These are phyloP conservation scores for Tetraselmis striata DNA, from an alignment of 139 green algal species.

Conservation along the genomic window DNA sequence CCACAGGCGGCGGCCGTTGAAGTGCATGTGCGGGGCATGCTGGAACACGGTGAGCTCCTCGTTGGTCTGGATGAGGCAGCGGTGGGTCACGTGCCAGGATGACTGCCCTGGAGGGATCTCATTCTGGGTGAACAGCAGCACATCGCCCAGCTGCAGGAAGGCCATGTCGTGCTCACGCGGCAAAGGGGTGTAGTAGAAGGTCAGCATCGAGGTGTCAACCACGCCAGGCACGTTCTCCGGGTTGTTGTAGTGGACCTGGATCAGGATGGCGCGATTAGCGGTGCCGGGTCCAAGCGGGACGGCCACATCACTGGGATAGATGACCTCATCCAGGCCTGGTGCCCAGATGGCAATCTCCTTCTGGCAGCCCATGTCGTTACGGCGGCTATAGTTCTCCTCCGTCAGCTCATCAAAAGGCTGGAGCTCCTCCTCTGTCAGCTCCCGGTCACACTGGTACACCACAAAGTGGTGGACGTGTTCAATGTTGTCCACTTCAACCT, in stretches of 20 bases:
- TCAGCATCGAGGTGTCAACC: background rate
- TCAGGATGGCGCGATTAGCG: background rate
- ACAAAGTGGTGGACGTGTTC: background rate
- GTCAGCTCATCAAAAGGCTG: background rate
- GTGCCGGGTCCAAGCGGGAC: background rate
- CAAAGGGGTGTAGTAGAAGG: background rate
- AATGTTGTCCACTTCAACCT: background rate
- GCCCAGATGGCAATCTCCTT: background rate
- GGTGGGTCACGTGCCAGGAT: background rate
- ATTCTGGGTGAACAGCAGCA: background rate
- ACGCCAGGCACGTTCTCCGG: background rate
- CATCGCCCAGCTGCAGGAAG: background rate
- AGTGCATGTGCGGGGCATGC: background rate
- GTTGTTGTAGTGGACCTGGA: background rate
- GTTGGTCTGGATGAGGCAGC: background rate
- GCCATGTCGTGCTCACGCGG: background rate
- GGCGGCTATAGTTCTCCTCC: background rate
- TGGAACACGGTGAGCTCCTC: background rate
- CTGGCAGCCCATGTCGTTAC: background rate
- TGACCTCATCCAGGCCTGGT: background rate
- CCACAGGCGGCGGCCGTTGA: background rate
- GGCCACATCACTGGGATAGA: background rate
- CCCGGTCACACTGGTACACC: background rate
- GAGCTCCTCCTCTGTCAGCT: background rate
- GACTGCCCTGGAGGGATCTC: background rate